A percentile compares a stretch with the other conserved stretches of the same genome.
Evolutionary conservation across 2,329 filamentous ascomycete species (phyloP).

Genomic region (Lachnellula hyalina): DNA sequence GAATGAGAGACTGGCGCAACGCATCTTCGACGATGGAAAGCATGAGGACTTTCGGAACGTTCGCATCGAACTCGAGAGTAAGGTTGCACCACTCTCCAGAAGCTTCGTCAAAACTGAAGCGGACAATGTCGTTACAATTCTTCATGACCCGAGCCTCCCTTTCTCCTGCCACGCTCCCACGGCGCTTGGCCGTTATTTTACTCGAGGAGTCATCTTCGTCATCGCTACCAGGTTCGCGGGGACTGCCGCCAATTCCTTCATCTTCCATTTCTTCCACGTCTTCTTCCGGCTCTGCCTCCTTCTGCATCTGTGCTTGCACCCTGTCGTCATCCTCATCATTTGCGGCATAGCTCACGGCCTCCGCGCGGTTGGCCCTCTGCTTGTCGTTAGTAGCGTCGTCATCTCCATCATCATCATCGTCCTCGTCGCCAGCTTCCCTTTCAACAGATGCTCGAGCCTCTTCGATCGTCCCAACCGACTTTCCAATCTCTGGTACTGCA

Average conservation of each 20-base stretch:
- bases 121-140: conserved; percentile 60
- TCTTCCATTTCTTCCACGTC: conserved; percentile 44
- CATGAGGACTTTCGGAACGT: conserved; percentile 86
- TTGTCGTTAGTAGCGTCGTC: conserved; percentile 73
- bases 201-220: conserved; percentile 33
- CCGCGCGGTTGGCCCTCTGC: conserved; percentile 67
- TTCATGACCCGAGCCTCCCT: conserved; percentile 62
- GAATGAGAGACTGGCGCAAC: conserved; percentile 73
- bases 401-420: conserved; percentile 50
- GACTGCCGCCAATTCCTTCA: conserved; percentile 48
- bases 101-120: conserved; percentile 74
- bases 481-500: conserved; percentile 71
- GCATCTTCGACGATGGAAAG: conserved; percentile 83
- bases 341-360: conserved; percentile 83
- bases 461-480: conserved; percentile 52
- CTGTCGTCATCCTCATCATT: conserved; percentile 88
- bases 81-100: conserved; percentile 72
- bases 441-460: conserved; percentile 44
- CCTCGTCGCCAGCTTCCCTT: conserved; percentile 56
- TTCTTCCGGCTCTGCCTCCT: conserved; percentile 51
- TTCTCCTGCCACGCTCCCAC: conserved; percentile 23
- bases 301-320: conserved; percentile 59
- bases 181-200: conserved; percentile 18
- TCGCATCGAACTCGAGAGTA: conserved; percentile 74
- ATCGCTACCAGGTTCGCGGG: conserved; percentile 32